Base-by-base conservation (phyloP, 179 eudicot species). In the Pouteria campechiana region DNA sequence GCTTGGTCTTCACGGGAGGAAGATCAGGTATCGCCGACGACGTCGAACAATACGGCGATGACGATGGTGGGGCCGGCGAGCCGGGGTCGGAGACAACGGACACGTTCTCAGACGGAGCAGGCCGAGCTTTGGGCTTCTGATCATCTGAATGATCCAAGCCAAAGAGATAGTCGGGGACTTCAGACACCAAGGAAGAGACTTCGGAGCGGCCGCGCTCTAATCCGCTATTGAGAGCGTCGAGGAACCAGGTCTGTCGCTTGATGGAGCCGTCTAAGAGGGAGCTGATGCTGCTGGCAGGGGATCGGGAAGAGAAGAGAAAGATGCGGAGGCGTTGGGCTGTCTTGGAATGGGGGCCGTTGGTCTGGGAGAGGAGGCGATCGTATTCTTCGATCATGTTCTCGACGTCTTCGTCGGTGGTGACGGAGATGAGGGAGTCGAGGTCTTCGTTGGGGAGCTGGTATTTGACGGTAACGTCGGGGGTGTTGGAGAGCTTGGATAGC, bases 311-410 rank as follows among this genome's bases (percentile, higher is more conserved):
- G 40, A 89, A 89, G 7, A 89, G 54, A 34, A 89, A 89, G 2
- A 89, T 46, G 30, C 97, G 58, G 40, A 89, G 73, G 7, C 97
- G 57, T 7, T n/a, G n/a, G n/a, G 84, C 62, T 12, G 59, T 40
- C 4, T 46, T 72, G 15, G 46, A 5, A 7, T 18, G 12, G 32
- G 17, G 7, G 17, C 35, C 34, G 25, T 32, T 49, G 8, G 34
- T 25, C 1, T 27, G 65, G 14, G 41, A 27, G 25, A 58, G 41
- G 8, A 74, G 47, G 5, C 80, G 69, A 18, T 74, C 81, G 48
- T 65, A 81, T 38, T 89, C 97, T 0, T 89, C 97, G 74, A 89
- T 76, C 97, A 89, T 85, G 46, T 81, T 89, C 47, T 85, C 93
- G 7, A 89, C 60, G 42, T 89, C 97, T 41, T 89, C 97, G 27